These are phyloP conservation scores for Phytophthora idaei DNA, from an alignment of 352 stramenopile species.

Conservation along the genomic window DNA sequence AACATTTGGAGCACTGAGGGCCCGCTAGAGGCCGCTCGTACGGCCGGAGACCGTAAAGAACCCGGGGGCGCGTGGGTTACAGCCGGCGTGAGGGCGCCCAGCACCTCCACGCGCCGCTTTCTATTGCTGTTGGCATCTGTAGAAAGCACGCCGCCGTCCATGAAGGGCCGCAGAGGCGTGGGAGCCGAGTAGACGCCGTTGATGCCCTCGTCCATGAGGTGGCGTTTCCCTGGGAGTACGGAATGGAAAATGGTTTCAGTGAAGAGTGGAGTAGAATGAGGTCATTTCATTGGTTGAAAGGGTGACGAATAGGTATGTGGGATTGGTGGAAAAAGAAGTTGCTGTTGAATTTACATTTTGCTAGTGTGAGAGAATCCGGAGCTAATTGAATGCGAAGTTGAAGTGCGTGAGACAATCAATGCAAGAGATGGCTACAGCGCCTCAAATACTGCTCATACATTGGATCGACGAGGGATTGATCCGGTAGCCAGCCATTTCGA, in stretches of 20 bases:
- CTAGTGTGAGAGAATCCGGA: background rate
- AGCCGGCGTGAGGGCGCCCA: conserved; percentile 21
- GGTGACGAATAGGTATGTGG: background rate
- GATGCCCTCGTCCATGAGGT: conserved; percentile 28
- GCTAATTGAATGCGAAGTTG: conserved; percentile 6
- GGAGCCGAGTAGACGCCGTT: conserved; percentile 15
- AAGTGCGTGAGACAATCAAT: conserved; percentile 7
- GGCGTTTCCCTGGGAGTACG: conserved; percentile 17
- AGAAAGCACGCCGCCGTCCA: conserved; percentile 7
- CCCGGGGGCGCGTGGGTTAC: conserved; percentile 20
- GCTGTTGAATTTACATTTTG: conserved; percentile 26
- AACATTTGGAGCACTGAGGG: conserved; percentile 37
- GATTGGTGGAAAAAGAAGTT: conserved; percentile 29
- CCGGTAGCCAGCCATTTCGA: too few relatives aligned
- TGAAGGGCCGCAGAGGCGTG: conserved; percentile 29
- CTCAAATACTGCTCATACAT: too few relatives aligned
- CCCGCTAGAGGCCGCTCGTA: conserved; percentile 15
- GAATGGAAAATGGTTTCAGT: conserved; percentile 26
- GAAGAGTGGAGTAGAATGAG: background rate
- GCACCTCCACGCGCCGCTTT: conserved; percentile 36
- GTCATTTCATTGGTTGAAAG: conserved; percentile 12
- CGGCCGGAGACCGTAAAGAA: conserved; percentile 11
- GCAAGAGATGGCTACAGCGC: background rate
- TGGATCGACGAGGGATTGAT: too few relatives aligned
- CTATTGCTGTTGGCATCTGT: conserved; percentile 13